These are phyloP conservation scores for Zoysia japonica DNA, from an alignment of 176 grass and related monocot species.

Conservation along the genomic window DNA sequence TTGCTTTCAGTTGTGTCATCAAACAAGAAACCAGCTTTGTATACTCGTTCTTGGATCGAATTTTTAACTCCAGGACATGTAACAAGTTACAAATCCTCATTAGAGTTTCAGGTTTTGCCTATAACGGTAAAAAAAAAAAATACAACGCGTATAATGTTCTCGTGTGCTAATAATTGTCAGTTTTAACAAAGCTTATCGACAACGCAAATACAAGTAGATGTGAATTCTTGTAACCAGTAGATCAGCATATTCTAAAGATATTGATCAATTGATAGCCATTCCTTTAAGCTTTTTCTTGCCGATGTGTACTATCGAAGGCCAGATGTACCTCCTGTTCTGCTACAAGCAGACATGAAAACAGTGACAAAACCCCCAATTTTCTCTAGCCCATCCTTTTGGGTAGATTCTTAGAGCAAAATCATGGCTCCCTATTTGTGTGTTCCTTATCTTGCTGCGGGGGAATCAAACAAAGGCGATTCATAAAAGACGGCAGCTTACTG, in stretches of 20 bases:
- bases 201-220: conserved; percentile 15
- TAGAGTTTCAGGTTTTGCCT: conserved; percentile 23
- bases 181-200: conserved; percentile 31
- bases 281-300: background rate
- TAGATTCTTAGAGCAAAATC: conserved; percentile 22
- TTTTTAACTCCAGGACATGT: background rate
- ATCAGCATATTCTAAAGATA: background rate
- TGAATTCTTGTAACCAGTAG: background rate
- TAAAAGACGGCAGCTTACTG: background rate
- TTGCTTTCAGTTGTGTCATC: conserved; percentile 20
- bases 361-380: conserved; percentile 34
- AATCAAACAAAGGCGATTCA: background rate
- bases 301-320: conserved; percentile 13
- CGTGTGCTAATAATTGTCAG: conserved; percentile 28
- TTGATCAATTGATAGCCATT: conserved; percentile 1
- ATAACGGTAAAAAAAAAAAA: background rate
- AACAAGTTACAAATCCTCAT: conserved; percentile 17
- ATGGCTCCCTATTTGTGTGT: background rate
- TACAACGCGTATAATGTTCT: conserved; percentile 34
- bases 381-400: conserved; percentile 34
- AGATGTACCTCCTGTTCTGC: conserved; percentile 2
- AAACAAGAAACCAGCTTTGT: conserved; percentile 28
- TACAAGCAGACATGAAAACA: conserved; percentile 16
- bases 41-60: conserved; percentile 23
- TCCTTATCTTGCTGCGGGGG: background rate